Evolutionary conservation across 163 green algal genomes (phyloP), one percentile per base, ranked within the genome.

Genomic region (Prototheca stagnorum): DNA sequence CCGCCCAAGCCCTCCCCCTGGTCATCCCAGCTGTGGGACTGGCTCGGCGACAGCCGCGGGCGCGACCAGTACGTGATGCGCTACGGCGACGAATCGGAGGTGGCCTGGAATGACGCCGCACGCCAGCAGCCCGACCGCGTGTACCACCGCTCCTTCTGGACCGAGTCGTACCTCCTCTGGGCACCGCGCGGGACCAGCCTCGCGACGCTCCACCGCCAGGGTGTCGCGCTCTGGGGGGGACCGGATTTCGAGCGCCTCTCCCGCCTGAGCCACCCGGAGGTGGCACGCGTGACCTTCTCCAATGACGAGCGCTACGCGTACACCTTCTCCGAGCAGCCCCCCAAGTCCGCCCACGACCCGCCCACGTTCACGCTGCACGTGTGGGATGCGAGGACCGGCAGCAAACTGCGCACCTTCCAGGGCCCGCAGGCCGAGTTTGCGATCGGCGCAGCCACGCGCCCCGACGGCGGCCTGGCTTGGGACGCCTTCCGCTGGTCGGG

Each of bases 81-180:
- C 22, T 87, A 81, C 49, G 72, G 67, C 21, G 81, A 92, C 51
- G 77, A 92, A 49, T 89, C 85, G 8, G 77, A 85, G 54, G 65
- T 98, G 2, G 70, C 68, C 48, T 98, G 80, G 82, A 96, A 96
- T 54, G 88, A 97, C 54, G 68, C 67, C 22, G 51, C 70, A 26
- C 72, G 75, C 22, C 40, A 40, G 51, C 51, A 58, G 51, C 21
- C 24, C 3, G 43, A 53, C 34, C 53, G 68, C 57, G 79, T 80
- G 15, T 83, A 84, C 65, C 61, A 78, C 58, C 73, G 80, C 37
- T 44, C 65, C 19, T 82, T 79, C 66, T 95, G 86, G 88, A 95
- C 86, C 16, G 88, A 98, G 60, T 76, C 56, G 2, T 95, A 89
- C 59, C 79, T 97, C 50, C 73, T 92, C 67, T 98, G 89, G 88